Base-by-base conservation (phyloP, 768 basidiomycete genomes). In the Xanthoconium stramineum region DNA sequence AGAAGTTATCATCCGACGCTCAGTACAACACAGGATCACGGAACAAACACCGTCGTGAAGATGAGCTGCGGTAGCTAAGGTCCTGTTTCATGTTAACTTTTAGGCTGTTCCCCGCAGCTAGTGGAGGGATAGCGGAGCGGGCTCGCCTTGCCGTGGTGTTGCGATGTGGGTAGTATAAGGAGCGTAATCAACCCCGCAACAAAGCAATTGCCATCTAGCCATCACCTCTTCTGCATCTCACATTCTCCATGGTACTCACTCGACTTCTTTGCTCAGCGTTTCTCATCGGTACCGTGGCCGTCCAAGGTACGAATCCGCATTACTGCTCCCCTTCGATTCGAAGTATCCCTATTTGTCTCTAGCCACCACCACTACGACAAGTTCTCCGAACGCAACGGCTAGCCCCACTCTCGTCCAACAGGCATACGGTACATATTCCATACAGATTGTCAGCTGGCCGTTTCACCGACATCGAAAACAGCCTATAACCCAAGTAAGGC, bases 401-500 rank as follows among this genome's bases (percentile, higher is more conserved):
- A 62, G 45, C n/a, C 54, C 46, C 3, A 62, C 54, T 12, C 51
- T 56, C 3, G 38, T 59, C 10, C 54, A 63, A 48, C 35, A 42
- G 42, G 37, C 29, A 2, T 59, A n/a, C 3, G 24, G 61, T 53
- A 39, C 19, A 32, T 36, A 14, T 43, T 28, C 12, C 29, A 7
- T 14, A 32, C 24, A 10, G 17, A 6, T 30, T 5, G 1, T 17
- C 43, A 14, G 35, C 6, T 4, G 8, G 19, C 20, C 0, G 1
- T 43, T 33, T 39, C n/a, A n/a, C 33, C 53, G 24, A 62, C 15
- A 30, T 32, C 6, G 19, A 3, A 38, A 53, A 35, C 32, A 68
- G 69, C n/a, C 9, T 71, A 71, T 19, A 11, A 57, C 19, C 71
- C 70, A 6, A 71, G 39, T 47, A 62, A 65, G 40, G 50, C n/a